Evolutionary conservation across 345 rosid species (phyloP).

Genomic region (Syzygium aqueum): DNA sequence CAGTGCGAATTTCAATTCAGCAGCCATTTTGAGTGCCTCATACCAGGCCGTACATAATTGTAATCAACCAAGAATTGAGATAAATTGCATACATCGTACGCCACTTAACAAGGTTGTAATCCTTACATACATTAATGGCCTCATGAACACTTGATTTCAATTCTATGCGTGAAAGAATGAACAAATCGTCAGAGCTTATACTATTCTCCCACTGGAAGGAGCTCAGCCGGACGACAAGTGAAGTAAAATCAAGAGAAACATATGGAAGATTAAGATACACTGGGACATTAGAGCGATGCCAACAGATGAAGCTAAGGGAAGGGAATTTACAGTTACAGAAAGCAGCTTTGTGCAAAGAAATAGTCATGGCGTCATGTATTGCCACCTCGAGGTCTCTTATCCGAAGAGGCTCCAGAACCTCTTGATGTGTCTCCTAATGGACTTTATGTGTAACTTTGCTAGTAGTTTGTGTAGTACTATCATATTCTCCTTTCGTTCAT

Average conservation of each 20-base stretch:
- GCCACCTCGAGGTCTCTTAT: constrained; percentile 2
- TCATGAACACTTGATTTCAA: not conserved
- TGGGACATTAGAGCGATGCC: not conserved
- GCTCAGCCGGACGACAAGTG: not conserved
- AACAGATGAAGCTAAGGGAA: not conserved
- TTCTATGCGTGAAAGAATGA: constrained; percentile 20
- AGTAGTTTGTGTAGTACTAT: not conserved
- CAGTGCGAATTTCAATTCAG: not conserved
- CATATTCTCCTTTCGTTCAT: not conserved
- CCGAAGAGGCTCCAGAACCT: not conserved
- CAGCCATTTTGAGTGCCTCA: not conserved
- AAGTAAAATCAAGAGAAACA: not conserved
- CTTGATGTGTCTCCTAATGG: not conserved
- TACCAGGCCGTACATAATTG: not conserved
- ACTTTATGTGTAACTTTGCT: not conserved
- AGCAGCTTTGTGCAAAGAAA: constrained; percentile 8
- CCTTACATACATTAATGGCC: not conserved
- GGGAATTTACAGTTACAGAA: constrained; percentile 30
- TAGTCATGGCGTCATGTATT: not conserved
- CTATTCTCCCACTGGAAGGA: not conserved
- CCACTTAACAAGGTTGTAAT: not conserved
- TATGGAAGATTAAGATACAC: not conserved
- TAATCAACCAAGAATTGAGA: not conserved
- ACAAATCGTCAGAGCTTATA: constrained; percentile 12
- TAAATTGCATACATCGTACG: not conserved